Base-by-base conservation (phyloP, 192 early-diverging fungal genomes). In the Backusella morwellensis region DNA sequence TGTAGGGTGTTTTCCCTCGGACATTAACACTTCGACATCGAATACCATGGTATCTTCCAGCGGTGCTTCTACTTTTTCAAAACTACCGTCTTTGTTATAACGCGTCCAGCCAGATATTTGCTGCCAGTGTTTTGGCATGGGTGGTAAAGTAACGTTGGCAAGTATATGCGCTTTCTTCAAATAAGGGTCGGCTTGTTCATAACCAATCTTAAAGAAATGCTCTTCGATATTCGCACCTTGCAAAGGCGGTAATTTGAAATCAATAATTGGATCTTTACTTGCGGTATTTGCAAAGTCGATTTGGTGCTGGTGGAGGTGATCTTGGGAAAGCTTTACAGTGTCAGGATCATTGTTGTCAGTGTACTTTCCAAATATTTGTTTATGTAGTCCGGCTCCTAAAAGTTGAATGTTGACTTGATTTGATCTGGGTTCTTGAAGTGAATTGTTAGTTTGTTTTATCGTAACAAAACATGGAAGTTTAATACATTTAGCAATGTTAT, bases 21-120 rank as follows among this genome's bases (percentile, higher is more conserved):
- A 82, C 4, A 90, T 88, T 8, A 97, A 74, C 0, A 92, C 90
- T 83, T 99, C 97, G 5, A 94, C 91, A 81, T 97, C 97, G 83
- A 98, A 95, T 15, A 94, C 92, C 66, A 98, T 77, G 8, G 85
- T 85, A 32, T 89, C 88, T 36, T 93, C 95, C 19, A 74, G 73
- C 1, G 91, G 90, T 40, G 84, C 85, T 2, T 72, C 83, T 0
- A 94, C 92, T 17, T 41, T 14, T 21, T 77, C 23, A 38, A 32
- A 6, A 29, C 34, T 6, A 59, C 70, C 15, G 77, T 78, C 32
- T 87, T 85, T 3, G 74, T 78, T 83, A 75, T 99, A 99, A 2
- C 91, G 86, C 4, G 92, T 94, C 98, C 97, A 99, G 12, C 96
- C 96, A 21, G 83, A 66, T 19, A 76, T 77, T 38, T 81, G 77